Conservation (phyloP, 208 protist species). For the Phytomonas francai region DNA sequence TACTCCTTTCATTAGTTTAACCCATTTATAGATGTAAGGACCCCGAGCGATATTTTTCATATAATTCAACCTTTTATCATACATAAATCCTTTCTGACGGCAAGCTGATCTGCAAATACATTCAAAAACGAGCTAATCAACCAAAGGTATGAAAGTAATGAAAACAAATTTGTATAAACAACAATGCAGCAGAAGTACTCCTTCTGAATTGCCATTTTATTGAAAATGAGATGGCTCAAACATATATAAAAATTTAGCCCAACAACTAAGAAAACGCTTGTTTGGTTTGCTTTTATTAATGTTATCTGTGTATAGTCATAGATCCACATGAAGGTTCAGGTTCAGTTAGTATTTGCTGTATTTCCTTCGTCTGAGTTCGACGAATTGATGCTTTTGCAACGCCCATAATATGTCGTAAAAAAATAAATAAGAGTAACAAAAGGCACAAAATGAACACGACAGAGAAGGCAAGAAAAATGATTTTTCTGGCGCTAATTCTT, state of each 20-base stretch:
- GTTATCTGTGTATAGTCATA: background rate
- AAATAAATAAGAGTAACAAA: background rate
- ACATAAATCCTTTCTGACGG: background rate
- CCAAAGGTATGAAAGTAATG: background rate
- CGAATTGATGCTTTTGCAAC: background rate
- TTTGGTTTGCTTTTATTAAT: background rate
- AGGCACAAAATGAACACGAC: conserved; percentile 2
- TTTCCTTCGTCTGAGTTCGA: background rate
- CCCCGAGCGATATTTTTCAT: background rate
- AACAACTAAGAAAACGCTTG: background rate
- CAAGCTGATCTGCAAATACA: background rate
- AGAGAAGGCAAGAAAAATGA: conserved; percentile 12
- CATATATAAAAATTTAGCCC: background rate
- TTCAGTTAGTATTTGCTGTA: background rate
- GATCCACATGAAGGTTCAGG: background rate
- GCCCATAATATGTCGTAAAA: background rate
- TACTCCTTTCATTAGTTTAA: background rate
- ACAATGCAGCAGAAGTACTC: background rate
- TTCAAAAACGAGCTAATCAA: background rate
- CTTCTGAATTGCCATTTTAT: background rate
- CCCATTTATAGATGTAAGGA: background rate
- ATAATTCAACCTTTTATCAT: background rate
- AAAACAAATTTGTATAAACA: background rate
- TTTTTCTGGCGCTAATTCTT: background rate
- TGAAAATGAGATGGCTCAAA: background rate